Evolutionary conservation across 1,139 yeast species (phyloP).

Genomic region (Hemisphaericaspora xylanilytica): DNA sequence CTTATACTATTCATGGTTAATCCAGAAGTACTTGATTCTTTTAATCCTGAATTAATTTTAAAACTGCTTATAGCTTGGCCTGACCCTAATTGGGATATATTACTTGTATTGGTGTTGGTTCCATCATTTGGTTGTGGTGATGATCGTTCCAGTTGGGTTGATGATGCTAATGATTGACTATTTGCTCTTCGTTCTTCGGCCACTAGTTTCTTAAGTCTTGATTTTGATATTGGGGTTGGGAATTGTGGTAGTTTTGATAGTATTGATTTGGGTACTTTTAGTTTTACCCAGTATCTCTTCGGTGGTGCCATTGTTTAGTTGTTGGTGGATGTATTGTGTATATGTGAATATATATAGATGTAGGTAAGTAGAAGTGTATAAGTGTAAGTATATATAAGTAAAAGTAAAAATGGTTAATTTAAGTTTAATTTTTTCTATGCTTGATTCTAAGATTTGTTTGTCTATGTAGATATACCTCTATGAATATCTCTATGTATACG

Average conservation of each 20-base stretch:
- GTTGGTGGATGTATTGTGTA: background rate
- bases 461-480: too few relatives aligned
- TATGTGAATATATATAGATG: too few relatives aligned
- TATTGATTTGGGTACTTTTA: slow-evolving; percentile 29
- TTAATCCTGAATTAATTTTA: slow-evolving; percentile 41
- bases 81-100: background rate
- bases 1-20: slow-evolving; percentile 38
- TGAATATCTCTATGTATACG: too few relatives aligned
- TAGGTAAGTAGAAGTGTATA: too few relatives aligned
- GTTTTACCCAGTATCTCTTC: slow-evolving; percentile 33
- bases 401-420: background rate
- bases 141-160: slow-evolving; percentile 15
- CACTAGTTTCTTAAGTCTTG: slow-evolving; percentile 30
- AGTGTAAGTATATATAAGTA: too few relatives aligned
- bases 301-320: slow-evolving; percentile 31
- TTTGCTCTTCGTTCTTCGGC: slow-evolving; percentile 27
- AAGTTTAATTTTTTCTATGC: background rate
- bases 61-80: slow-evolving; percentile 18
- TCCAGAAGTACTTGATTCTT: slow-evolving; percentile 44
- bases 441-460: too few relatives aligned
- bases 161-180: slow-evolving; percentile 13
- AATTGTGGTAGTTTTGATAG: slow-evolving; percentile 37
- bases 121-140: slow-evolving; percentile 13
- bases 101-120: slow-evolving; percentile 6
- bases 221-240: slow-evolving; percentile 29